A percentile compares a stretch with the other conserved stretches of the same genome.
These are phyloP conservation scores for Ogataea trehalophila DNA, from an alignment of 805 yeast species.

Conservation along the genomic window DNA sequence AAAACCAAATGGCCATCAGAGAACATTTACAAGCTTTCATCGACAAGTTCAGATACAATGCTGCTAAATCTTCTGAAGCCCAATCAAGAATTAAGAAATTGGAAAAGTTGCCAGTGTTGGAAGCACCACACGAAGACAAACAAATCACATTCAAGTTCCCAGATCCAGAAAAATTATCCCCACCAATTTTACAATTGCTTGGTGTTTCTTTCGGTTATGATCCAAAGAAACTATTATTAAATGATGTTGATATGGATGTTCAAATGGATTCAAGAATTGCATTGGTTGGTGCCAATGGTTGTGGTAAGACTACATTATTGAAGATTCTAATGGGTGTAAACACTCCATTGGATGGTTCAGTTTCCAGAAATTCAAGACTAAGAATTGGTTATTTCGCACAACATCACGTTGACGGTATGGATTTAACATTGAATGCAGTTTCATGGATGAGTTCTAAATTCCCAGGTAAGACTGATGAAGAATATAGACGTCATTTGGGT, in stretches of 20 bases:
- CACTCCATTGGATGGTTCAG: slow-evolving; percentile 71
- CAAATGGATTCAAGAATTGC: slow-evolving; percentile 95
- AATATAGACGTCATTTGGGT: slow-evolving; percentile 93
- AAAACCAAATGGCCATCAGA: slow-evolving; percentile 93
- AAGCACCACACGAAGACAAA: slow-evolving; percentile 92
- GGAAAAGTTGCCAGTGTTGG: slow-evolving; percentile 89
- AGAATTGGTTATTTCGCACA: slow-evolving; percentile 97
- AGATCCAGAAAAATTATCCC: slow-evolving; percentile 87
- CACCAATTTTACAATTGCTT: slow-evolving; percentile 87
- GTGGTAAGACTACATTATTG: slow-evolving; percentile 95
- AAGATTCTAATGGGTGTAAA: slow-evolving; percentile 78
- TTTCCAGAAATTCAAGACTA: slow-evolving; percentile 76
- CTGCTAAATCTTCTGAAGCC: slow-evolving; percentile 96
- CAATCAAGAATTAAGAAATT: slow-evolving; percentile 96
- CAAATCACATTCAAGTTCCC: slow-evolving; percentile 85
- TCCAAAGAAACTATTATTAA: slow-evolving; percentile 57
- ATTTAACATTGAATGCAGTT: slow-evolving; percentile 76
- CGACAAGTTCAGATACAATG: slow-evolving; percentile 95
- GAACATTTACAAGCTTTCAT: slow-evolving; percentile 90
- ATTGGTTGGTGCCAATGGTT: slow-evolving; percentile 97
- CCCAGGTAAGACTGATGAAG: slow-evolving; percentile 95
- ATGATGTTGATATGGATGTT: slow-evolving; percentile 80
- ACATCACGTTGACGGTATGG: slow-evolving; percentile 98
- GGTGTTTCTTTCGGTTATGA: slow-evolving; percentile 83
- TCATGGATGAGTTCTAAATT: slow-evolving; percentile 86